These are phyloP conservation scores for Diutina mesorugosa DNA, from an alignment of 1,139 yeast genomes.

Conservation along the genomic window DNA sequence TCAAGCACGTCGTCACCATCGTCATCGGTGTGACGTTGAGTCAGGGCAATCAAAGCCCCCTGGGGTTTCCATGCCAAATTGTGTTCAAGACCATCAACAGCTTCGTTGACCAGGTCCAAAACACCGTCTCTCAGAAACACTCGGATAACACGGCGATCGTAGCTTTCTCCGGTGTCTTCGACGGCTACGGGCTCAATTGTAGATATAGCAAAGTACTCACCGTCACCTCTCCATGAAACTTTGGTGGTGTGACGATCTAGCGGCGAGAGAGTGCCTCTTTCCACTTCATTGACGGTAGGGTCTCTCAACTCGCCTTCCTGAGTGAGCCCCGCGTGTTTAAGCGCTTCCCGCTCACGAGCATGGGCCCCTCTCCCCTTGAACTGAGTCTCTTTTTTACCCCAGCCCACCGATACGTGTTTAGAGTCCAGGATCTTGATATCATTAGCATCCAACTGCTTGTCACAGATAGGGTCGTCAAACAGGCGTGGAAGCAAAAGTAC, in stretches of 20 bases:
- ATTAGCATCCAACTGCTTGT: constrained; percentile 39
- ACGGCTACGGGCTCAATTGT: constrained; percentile 41
- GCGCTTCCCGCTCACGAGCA: constrained; percentile 61
- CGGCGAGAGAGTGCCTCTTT: constrained; percentile 48
- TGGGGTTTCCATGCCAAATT: constrained; percentile 81
- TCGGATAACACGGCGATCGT: constrained; percentile 64
- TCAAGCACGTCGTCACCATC: constrained; percentile 38
- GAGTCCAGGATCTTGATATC: constrained; percentile 54
- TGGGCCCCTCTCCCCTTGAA: constrained; percentile 90
- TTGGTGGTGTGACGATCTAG: constrained; percentile 33
- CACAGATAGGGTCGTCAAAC: constrained; percentile 65
- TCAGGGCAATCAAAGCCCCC: constrained; percentile 76
- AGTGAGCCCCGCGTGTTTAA: constrained; percentile 58
- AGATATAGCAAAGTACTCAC: constrained; percentile 66
- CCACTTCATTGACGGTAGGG: constrained; percentile 79
- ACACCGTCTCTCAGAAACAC: constrained; percentile 72
- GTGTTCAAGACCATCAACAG: constrained; percentile 72
- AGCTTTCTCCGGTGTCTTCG: constrained; percentile 26
- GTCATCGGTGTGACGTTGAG: constrained; percentile 46
- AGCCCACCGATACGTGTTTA: constrained; percentile 90
- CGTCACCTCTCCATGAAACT: constrained; percentile 93
- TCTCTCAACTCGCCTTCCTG: constrained; percentile 56
- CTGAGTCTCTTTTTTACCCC: constrained; percentile 98
- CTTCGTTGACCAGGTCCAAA: constrained; percentile 79
- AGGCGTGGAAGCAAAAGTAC: constrained; percentile 58